Base-by-base conservation (phyloP, 2,329 filamentous ascomycete species). In the Aspergillus cejpii region DNA sequence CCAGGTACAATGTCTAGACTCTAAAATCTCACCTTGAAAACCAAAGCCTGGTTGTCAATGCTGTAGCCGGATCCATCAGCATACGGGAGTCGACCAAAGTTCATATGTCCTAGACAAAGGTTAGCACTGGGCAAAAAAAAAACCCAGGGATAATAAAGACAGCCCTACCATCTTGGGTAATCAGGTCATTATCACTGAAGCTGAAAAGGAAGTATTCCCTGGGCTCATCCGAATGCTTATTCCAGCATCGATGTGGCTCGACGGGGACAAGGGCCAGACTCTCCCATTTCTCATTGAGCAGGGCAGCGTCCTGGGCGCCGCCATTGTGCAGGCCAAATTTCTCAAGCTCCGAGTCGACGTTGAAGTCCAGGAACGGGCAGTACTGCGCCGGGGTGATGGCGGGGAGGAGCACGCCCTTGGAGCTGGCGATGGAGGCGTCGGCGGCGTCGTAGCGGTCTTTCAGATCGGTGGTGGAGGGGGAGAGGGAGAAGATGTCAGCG, bases 221-320 rank as follows among this genome's bases (percentile, higher is more conserved):
- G 44, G 77, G 71, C 17, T 63, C 60, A 5, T 34, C 38, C 14
- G 17, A 34, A 12, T 21, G 26, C 14, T 23, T 36, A 1, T 23
- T 12, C 29, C 50, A 40, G 5, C 58, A 42, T 62, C 20, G 21
- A n/a, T 68, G 51, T 1, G 71, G 71, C 54, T 80, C 71, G 5
- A 79, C 75, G 1, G 81, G 81, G 2, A 80, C 73, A 19, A 87
- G 60, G 2, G 79, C 77, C 38, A 88, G 65, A 15, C 77, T 79
- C 69, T 89, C 84, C 84, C 84, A 88, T 60, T 88, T 88, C 71
- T 88, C 84, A 55, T 87, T 87, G 60, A 88, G 59, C 27, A 87
- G 64, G 0, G 63, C 66, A 0, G 65, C 56, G 56, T 84, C 76
- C 53, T 82, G 75, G 0, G 64, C 67, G 0, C 81, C 83, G 2